Evolutionary conservation across 805 yeast species (phyloP), one percentile per base, ranked within the genome.

Genomic region (Saturnispora silvae): DNA sequence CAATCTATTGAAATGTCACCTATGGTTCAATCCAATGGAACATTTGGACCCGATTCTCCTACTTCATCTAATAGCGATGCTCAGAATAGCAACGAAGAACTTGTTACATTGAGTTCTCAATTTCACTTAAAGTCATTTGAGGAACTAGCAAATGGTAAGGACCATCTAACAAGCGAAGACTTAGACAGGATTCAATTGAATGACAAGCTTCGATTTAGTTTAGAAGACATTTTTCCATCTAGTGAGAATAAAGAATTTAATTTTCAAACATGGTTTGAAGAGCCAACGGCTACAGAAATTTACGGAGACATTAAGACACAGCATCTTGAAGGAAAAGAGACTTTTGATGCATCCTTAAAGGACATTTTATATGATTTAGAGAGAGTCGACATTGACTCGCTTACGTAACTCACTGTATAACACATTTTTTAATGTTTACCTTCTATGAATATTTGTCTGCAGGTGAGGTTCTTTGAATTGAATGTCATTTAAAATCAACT

Each of bases 401-500:
- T 33, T 26, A 24, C 22, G 29, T 33, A 26, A 33, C 17, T n/a
- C 26, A 15, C 15, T 19, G 23, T 27, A 19, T 20, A 27, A 15
- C 14, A 28, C 16, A 28, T 31, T 9, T 10, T 20, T 9, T 23
- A 23, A 17, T 15, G 28, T 16, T n/a, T 10, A 31, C 10, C 25
- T 31, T 31, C 8, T 16, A 20, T 13, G 4, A 20, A 16, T 13
- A 14, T 3, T 6, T 32, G 16, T 10, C n/a, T n/a, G n/a, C n/a
- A n/a, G n/a, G n/a, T n/a, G n/a, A n/a, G n/a, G n/a, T n/a, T n/a
- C n/a, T n/a, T n/a, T 6, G 17, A 11, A 15, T 28, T 15, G 17
- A 8, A 82, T 82, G 94, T 80, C 92, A 6, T 81, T 84, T 51
- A 72, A 77, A 43, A 77, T 82, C 45, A 73, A 78, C 56, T 83